Conservation (phyloP, 2,329 filamentous ascomycete species). For the Penicillium sclerotigenum region DNA sequence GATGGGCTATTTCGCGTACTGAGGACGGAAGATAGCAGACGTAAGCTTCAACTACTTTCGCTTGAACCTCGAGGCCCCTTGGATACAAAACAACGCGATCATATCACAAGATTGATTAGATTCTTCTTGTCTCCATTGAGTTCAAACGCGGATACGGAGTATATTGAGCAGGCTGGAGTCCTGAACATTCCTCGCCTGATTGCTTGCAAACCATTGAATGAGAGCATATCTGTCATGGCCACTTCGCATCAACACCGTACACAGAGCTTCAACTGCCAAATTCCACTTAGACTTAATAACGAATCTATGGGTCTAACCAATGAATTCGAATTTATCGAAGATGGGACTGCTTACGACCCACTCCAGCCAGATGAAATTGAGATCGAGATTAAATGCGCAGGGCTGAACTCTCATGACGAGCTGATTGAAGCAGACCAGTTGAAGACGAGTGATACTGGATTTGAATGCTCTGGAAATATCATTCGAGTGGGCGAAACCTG, state of each 20-base stretch:
- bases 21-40: background rate
- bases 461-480: conserved; percentile 7
- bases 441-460: background rate
- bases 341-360: background rate
- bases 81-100: background rate
- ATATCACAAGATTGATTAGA: background rate
- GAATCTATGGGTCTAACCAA: background rate
- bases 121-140: background rate
- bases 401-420: conserved; percentile 33
- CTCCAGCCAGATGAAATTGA: conserved; percentile 6
- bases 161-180: background rate
- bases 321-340: background rate
- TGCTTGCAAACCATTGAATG: background rate
- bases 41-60: background rate
- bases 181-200: background rate
- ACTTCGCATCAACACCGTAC: background rate
- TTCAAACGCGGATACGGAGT: background rate
- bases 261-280: background rate
- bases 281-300: background rate
- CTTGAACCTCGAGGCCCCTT: background rate
- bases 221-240: background rate
- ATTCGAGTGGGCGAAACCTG: conserved; percentile 6
- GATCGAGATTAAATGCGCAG: conserved; percentile 12
- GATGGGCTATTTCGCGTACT: background rate
- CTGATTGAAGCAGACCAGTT: conserved; percentile 24